These are phyloP conservation scores for Neofusicoccum umdonicola DNA, from an alignment of 2,329 filamentous ascomycete genomes.

Conservation along the genomic window DNA sequence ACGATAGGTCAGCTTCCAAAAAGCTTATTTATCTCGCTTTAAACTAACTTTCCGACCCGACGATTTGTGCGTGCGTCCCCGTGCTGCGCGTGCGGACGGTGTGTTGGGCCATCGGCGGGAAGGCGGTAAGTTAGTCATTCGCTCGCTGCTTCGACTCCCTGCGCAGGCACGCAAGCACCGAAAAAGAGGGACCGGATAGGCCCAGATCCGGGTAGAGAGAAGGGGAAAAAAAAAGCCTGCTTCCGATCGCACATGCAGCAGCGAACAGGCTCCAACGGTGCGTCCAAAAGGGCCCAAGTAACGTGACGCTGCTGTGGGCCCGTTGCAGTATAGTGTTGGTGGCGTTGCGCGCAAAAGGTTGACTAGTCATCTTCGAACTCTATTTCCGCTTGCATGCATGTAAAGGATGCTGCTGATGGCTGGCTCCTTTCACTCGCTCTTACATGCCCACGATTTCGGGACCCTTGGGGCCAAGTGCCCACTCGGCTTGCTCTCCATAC, in stretches of 20 bases:
- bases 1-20: background rate
- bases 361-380: slow-evolving; percentile 6
- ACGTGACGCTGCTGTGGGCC: background rate
- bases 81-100: background rate
- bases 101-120: background rate
- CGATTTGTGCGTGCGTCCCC: too few species aligned
- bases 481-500: background rate
- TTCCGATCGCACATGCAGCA: background rate
- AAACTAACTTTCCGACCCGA: slow-evolving; percentile 2
- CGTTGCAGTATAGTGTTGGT: slow-evolving; percentile 6
- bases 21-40: background rate
- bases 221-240: background rate
- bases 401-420: background rate
- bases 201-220: background rate
- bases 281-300: background rate
- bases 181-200: background rate
- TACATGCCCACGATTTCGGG: background rate
- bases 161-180: too few species aligned
- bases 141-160: too few species aligned
- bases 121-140: background rate
- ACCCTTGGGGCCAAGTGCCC: background rate
- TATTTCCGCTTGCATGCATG: slow-evolving; percentile 14
- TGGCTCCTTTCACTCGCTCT: background rate
- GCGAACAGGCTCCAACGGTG: background rate
- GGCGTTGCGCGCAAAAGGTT: background rate